These are phyloP conservation scores for Saturnispora besseyi DNA, from an alignment of 805 yeast genomes.

Conservation along the genomic window DNA sequence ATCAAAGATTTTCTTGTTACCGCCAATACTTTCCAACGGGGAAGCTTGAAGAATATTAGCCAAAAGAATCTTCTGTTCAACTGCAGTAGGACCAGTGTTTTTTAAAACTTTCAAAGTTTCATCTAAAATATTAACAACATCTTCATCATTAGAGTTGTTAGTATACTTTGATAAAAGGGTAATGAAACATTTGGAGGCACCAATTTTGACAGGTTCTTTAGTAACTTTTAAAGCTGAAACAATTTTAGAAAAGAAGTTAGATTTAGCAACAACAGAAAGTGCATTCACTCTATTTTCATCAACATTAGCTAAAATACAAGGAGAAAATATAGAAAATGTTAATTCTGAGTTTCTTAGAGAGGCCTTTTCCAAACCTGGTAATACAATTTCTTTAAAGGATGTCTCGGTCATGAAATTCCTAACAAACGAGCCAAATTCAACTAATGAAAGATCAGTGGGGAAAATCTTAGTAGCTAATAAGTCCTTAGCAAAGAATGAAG, in stretches of 20 bases:
- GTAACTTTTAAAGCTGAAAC: constrained; percentile 56
- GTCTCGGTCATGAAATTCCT: constrained; percentile 5
- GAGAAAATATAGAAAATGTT: constrained; percentile 47
- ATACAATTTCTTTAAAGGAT: constrained; percentile 12
- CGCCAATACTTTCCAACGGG: constrained; percentile 16
- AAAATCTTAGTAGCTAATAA: constrained; percentile 29
- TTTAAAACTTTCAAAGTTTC: constrained; percentile 53
- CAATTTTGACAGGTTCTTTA: constrained; percentile 52
- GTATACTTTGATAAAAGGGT: constrained; percentile 17
- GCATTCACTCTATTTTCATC: constrained; percentile 31
- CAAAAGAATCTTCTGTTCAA: constrained; percentile 56
- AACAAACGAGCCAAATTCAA: constrained; percentile 15
- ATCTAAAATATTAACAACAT: constrained; percentile 32
- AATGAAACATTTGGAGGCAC: constrained; percentile 33
- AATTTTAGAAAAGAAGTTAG: constrained; percentile 43
- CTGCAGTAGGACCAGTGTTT: constrained; percentile 41
- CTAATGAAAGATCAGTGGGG: constrained; percentile 15
- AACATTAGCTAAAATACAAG: constrained; percentile 35
- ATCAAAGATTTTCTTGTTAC: constrained; percentile 29
- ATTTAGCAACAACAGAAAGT: constrained; percentile 29
- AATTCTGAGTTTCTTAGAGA: constrained; percentile 71
- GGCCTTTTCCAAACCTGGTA: constrained; percentile 63
- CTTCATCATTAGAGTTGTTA: constrained; percentile 18
- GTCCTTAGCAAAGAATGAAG: constrained; percentile 28
- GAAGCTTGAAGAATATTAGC: constrained; percentile 34